Evolutionary conservation across 208 protist species (phyloP).

Genomic region (Wallacemonas rigidus): DNA sequence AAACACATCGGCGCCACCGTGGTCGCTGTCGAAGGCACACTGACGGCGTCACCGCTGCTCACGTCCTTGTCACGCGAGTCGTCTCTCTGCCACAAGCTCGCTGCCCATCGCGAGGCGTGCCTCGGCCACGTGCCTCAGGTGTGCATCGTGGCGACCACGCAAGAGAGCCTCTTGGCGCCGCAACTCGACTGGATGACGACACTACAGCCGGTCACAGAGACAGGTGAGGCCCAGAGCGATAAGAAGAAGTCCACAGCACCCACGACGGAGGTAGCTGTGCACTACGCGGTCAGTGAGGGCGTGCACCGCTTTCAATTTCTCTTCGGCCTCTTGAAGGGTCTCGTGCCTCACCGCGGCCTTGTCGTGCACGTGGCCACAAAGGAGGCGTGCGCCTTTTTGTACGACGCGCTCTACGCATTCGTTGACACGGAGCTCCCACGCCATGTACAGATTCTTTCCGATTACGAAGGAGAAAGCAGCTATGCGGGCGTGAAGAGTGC

Average conservation of each 20-base stretch:
- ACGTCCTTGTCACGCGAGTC: neutral
- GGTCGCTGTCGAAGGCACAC: neutral
- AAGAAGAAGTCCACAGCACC: neutral
- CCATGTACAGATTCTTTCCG: slow-evolving; percentile 47
- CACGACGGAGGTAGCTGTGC: slow-evolving; percentile 36
- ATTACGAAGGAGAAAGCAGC: slow-evolving; percentile 63
- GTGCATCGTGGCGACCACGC: slow-evolving; percentile 35
- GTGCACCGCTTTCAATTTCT: slow-evolving; percentile 64
- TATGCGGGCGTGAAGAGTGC: slow-evolving; percentile 35
- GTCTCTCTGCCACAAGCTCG: slow-evolving; percentile 24
- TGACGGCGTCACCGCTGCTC: slow-evolving; percentile 4
- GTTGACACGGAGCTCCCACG: slow-evolving; percentile 44
- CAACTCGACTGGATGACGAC: slow-evolving; percentile 24
- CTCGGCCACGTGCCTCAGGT: slow-evolving; percentile 47
- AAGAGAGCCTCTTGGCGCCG: slow-evolving; percentile 22
- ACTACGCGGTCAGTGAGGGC: slow-evolving; percentile 65
- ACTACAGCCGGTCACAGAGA: neutral
- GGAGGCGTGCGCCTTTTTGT: slow-evolving; percentile 56
- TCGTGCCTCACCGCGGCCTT: slow-evolving; percentile 40
- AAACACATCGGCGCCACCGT: slow-evolving; percentile 48
- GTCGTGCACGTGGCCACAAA: slow-evolving; percentile 75
- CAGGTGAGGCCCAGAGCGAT: neutral
- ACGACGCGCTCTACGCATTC: slow-evolving; percentile 54
- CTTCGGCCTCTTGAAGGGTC: slow-evolving; percentile 53
- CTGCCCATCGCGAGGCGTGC: slow-evolving; percentile 57